Evolutionary conservation across 768 basidiomycete genomes (phyloP).

Genomic region (Rhodotorula toruloides): DNA sequence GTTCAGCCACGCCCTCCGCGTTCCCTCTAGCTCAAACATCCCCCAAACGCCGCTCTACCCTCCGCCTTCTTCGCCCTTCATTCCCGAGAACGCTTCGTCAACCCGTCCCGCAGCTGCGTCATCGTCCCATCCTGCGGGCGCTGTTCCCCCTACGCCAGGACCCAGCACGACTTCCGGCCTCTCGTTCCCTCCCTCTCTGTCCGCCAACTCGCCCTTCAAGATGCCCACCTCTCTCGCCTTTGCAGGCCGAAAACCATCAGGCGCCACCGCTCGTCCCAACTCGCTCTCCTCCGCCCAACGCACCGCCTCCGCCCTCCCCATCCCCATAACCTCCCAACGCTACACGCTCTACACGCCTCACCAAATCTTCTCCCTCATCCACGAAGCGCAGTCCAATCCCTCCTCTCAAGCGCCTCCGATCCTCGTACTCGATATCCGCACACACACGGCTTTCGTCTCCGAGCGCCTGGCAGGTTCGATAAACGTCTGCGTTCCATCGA

Average conservation of each 20-base stretch:
- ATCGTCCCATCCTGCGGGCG: too few species aligned
- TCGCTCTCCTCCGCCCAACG: background rate
- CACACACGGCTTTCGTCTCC: conserved; percentile 65
- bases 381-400: background rate
- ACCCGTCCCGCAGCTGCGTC: background rate
- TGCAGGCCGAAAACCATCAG: background rate
- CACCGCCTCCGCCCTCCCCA: background rate
- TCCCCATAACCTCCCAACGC: conserved; percentile 1
- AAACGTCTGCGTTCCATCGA: conserved; percentile 86
- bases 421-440: conserved; percentile 82
- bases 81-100: background rate
- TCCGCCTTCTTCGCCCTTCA: conserved; percentile 22
- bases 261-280: background rate
- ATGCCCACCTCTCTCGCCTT: background rate
- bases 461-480: conserved; percentile 62
- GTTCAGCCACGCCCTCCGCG: conserved; percentile 16
- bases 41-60: conserved; percentile 13
- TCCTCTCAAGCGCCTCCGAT: background rate
- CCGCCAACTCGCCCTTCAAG: background rate
- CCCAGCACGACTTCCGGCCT: background rate
- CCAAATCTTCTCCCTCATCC: conserved; percentile 20
- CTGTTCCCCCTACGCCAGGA: background rate
- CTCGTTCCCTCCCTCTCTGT: background rate
- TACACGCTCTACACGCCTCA: conserved; percentile 19
- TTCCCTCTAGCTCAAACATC: background rate